Percentiles rank a stretch among this genome's conserved stretches.
These are phyloP conservation scores for Stagonosporopsis rhizophila DNA, from an alignment of 2,329 filamentous ascomycete species.

Conservation along the genomic window DNA sequence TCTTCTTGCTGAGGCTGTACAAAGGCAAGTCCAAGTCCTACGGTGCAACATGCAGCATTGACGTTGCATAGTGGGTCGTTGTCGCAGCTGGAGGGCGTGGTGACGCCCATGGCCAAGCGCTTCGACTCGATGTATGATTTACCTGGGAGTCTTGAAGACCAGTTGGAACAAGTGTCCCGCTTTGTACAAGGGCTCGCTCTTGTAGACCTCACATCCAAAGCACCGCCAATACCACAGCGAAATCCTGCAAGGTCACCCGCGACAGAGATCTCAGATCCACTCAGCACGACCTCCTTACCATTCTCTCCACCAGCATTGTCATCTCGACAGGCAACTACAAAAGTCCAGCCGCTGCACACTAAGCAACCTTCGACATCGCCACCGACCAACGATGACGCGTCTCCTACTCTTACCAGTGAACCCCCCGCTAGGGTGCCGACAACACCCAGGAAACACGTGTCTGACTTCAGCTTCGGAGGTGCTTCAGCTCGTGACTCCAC, in stretches of 20 bases:
- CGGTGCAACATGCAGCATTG: constrained; percentile 2
- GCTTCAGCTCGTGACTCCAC: constrained; percentile 84
- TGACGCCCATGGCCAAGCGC: constrained; percentile 44
- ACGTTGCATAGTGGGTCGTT: constrained; percentile 43
- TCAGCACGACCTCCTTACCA: neutral
- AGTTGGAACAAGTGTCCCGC: constrained; percentile 41
- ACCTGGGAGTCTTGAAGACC: constrained; percentile 32
- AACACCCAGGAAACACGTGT: constrained; percentile 29
- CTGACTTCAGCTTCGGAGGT: constrained; percentile 55
- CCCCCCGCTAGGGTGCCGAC: neutral
- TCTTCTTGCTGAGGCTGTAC: constrained; percentile 51
- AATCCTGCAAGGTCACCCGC: constrained; percentile 30
- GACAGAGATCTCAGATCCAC: constrained; percentile 10
- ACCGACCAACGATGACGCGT: neutral
- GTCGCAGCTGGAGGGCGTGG: constrained; percentile 37
- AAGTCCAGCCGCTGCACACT: neutral
- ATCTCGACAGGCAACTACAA: neutral
- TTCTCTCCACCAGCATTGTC: constrained; percentile 2
- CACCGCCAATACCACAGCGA: constrained; percentile 22
- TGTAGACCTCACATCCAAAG: constrained; percentile 13
- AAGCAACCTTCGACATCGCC: neutral
- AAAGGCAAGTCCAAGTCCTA: constrained; percentile 39
- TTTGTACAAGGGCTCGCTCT: constrained; percentile 37
- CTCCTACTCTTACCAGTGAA: neutral
- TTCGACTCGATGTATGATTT: constrained; percentile 40